phyloP scores from a whole-genome alignment of 2,329 filamentous ascomycete species.

The Neocatenulostroma microsporum region DNA sequence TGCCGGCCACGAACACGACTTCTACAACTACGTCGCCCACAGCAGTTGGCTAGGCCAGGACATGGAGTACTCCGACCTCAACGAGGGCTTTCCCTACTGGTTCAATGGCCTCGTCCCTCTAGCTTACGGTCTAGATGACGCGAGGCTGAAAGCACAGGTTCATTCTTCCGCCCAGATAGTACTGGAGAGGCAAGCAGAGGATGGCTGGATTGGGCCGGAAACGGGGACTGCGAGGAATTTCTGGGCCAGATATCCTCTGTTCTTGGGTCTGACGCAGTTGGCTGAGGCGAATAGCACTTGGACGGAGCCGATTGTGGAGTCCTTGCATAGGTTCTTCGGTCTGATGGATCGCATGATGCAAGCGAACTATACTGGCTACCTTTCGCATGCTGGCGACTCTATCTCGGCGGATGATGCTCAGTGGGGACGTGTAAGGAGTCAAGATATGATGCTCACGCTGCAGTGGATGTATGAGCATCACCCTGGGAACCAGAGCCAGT shows the following conservation, averaged over 20 bases:
- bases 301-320: conserved; percentile 38
- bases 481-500: conserved; percentile 30
- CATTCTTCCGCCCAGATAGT: conserved; percentile 40
- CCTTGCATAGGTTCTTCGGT: conserved; percentile 44
- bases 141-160: conserved; percentile 45
- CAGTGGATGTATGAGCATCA: conserved; percentile 45
- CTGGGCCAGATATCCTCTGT: conserved; percentile 47
- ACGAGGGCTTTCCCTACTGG: conserved; percentile 53
- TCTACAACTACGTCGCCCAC: conserved; percentile 49
- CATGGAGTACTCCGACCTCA: conserved; percentile 45
- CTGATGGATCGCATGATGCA: conserved; percentile 50
- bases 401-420: conserved; percentile 31
- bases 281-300: conserved; percentile 43
- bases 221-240: conserved; percentile 38
- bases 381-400: conserved; percentile 36
- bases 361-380: conserved; percentile 46
- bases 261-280: conserved; percentile 45
- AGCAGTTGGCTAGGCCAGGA: conserved; percentile 47
- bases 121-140: conserved; percentile 45
- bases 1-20: conserved; percentile 47
- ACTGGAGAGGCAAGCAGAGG: conserved; percentile 42
- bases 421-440: conserved; percentile 32
- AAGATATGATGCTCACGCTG: conserved; percentile 41
- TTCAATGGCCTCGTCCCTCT: conserved; percentile 52
- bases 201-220: conserved; percentile 55